Percentiles rank a stretch among this genome's conserved stretches.
Evolutionary conservation across 2,329 filamentous ascomycete genomes (phyloP).

Genomic region (Alternaria incomplexa): DNA sequence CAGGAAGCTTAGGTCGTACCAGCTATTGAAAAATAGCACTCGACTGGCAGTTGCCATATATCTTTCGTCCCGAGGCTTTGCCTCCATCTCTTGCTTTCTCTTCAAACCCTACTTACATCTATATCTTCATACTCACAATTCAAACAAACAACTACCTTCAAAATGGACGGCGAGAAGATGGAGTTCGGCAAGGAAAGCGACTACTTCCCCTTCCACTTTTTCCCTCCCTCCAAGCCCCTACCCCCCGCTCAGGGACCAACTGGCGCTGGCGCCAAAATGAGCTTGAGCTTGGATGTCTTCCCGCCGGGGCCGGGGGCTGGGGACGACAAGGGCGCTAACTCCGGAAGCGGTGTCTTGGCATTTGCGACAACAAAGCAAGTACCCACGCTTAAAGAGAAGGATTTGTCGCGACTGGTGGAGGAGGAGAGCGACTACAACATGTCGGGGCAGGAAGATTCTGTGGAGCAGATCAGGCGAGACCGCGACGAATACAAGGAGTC

Average conservation of each 20-base stretch:
- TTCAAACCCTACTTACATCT: background rate
- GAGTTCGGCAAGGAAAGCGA: background rate
- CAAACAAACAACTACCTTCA: background rate
- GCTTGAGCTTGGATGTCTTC: constrained; percentile 6
- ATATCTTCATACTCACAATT: background rate
- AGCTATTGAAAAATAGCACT: background rate
- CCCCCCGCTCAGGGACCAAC: background rate
- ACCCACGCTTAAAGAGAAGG: constrained; percentile 6
- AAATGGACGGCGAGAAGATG: background rate
- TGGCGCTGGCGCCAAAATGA: constrained; percentile 10
- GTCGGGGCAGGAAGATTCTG: background rate
- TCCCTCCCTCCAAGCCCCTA: background rate
- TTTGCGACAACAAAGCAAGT: constrained; percentile 14
- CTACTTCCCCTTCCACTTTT: background rate
- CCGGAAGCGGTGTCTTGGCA: constrained; percentile 8
- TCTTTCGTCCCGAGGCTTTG: background rate
- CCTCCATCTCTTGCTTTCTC: background rate
- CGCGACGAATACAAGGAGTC: background rate
- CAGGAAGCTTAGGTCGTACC: background rate
- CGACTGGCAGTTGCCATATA: background rate
- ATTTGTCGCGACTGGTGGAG: background rate
- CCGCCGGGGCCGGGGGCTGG: background rate
- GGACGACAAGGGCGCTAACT: constrained; percentile 5
- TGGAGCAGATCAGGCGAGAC: background rate
- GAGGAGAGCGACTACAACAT: constrained; percentile 8